A percentile compares a stretch with the other conserved stretches of the same genome.
phyloP scores from a whole-genome alignment of 805 yeast genomes.

The Ogataea allantospora region DNA sequence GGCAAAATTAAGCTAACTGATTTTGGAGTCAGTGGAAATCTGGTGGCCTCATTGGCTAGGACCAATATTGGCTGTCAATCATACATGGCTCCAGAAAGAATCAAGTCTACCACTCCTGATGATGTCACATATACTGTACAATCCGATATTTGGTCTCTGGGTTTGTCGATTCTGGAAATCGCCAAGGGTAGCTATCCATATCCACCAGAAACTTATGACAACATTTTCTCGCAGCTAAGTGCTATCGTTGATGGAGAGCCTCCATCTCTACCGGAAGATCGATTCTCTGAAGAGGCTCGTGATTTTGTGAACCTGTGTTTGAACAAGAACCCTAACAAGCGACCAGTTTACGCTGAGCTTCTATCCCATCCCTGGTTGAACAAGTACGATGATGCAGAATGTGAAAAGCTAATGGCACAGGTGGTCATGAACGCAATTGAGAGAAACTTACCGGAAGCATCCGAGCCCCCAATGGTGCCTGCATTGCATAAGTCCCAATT shows the following conservation, averaged over 20 bases:
- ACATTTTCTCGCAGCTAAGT: conserved; percentile 86
- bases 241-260: conserved; percentile 97
- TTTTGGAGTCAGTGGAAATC: conserved; percentile 93
- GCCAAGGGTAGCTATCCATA: conserved; percentile 95
- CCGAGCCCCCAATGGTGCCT: conserved; percentile 18
- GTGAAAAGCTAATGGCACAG: conserved; percentile 28
- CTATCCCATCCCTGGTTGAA: conserved; percentile 83
- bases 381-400: conserved; percentile 41
- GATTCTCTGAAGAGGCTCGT: conserved; percentile 73
- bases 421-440: conserved; percentile 37
- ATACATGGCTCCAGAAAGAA: conserved; percentile 98
- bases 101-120: conserved; percentile 69
- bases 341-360: conserved; percentile 79
- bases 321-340: conserved; percentile 71
- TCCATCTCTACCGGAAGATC: conserved; percentile 65
- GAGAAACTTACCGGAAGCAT: conserved; percentile 23
- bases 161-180: conserved; percentile 80
- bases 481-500: conserved; percentile 25
- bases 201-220: conserved; percentile 88
- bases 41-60: conserved; percentile 91
- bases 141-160: conserved; percentile 94
- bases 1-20: conserved; percentile 95
- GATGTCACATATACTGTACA: conserved; percentile 86
- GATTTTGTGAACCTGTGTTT: conserved; percentile 77
- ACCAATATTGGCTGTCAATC: conserved; percentile 98